Evolutionary conservation across 306 rosid genomes (phyloP).

Genomic region (Malus orientalis): DNA sequence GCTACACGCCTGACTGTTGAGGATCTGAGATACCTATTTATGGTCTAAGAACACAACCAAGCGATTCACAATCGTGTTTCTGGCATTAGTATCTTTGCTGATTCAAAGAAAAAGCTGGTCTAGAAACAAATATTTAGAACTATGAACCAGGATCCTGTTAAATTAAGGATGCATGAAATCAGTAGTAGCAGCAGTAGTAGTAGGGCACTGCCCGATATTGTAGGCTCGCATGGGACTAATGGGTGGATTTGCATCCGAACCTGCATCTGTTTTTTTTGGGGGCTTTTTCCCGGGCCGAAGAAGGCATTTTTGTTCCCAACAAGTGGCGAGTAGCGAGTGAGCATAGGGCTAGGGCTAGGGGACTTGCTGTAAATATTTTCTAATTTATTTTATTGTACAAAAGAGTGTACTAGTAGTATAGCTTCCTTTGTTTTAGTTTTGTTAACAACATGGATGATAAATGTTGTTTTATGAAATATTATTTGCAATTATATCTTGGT

Average conservation of each 20-base stretch:
- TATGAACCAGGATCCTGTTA: not conserved
- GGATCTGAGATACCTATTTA: conserved; percentile 89
- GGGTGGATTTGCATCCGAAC: conserved; percentile 2
- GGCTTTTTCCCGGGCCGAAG: conserved; percentile 6
- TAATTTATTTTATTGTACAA: not conserved
- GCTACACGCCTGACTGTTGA: conserved; percentile 80
- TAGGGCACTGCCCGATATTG: not conserved
- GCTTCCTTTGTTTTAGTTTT: not conserved
- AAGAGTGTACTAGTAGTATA: not conserved
- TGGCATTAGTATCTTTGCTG: conserved; percentile 6
- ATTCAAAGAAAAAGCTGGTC: conserved; percentile 1
- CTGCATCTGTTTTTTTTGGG: not conserved
- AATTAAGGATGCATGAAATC: not conserved
- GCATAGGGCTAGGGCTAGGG: not conserved
- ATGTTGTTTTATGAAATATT: not conserved
- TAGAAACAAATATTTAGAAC: not conserved
- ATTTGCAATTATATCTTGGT: not conserved
- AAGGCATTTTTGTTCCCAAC: conserved; percentile 27
- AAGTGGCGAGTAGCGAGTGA: conserved; percentile 5
- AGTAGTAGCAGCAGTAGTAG: not conserved
- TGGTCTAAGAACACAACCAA: conserved; percentile 47
- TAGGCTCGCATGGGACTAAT: not conserved
- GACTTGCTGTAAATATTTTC: conserved; percentile 16
- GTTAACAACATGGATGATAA: not conserved
- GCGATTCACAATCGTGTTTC: not conserved